Percentiles rank a stretch among this genome's conserved stretches.
These are phyloP conservation scores for Penicillium capsulatum DNA, from an alignment of 2,329 filamentous ascomycete species.

Conservation along the genomic window DNA sequence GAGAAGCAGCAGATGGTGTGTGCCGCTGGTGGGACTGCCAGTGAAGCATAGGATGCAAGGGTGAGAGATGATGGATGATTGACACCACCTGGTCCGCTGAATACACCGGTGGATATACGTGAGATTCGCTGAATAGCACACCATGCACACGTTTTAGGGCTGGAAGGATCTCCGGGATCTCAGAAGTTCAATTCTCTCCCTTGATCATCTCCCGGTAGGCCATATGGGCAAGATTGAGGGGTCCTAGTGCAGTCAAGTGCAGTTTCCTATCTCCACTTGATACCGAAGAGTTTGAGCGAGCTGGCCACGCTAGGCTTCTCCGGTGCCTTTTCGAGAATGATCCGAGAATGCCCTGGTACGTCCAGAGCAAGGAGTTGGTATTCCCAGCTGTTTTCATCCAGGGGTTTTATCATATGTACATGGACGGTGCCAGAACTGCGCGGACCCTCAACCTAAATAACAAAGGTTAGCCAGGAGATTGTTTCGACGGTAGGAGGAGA, in stretches of 20 bases:
- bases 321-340: constrained; percentile 45
- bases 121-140: no score
- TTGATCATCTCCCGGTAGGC: no score
- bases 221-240: no score
- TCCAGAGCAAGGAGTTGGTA: constrained; percentile 80
- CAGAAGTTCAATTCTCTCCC: no score
- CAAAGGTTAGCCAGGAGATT: not conserved
- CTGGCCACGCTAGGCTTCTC: constrained; percentile 39
- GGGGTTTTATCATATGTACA: constrained; percentile 70
- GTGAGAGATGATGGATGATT: no score
- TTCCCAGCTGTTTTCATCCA: constrained; percentile 63
- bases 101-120: no score
- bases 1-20: no score
- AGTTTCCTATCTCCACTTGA: constrained; percentile 42
- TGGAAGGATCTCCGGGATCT: no score
- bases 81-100: no score
- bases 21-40: no score
- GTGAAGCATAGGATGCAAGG: no score
- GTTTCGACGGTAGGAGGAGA: not conserved
- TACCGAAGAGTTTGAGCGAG: constrained; percentile 49
- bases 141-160: no score
- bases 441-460: constrained; percentile 67
- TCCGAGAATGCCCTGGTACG: constrained; percentile 59
- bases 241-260: not conserved
- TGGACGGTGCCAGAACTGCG: constrained; percentile 67